Conservation (phyloP, 2,329 filamentous ascomycete species). For the Teratosphaeria destructans region DNA sequence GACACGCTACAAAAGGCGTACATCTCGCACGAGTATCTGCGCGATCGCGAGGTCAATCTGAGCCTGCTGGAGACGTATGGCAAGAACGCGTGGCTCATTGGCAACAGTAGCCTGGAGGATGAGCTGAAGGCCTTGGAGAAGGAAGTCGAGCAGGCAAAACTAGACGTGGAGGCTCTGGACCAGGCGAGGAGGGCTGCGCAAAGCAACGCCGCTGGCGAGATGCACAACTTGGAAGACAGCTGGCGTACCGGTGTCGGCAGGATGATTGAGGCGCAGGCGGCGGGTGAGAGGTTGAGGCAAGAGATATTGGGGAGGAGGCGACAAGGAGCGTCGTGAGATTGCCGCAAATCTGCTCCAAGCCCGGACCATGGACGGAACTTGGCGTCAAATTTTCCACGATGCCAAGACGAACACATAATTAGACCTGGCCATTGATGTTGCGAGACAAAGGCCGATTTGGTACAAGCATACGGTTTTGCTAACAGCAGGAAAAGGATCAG, state of each 20-base stretch:
- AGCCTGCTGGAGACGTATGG: constrained; percentile 69
- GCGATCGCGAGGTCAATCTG: constrained; percentile 50
- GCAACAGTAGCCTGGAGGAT: constrained; percentile 70
- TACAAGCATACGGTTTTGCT: not conserved
- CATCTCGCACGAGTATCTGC: constrained; percentile 48
- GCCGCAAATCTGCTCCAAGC: not conserved
- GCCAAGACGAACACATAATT: not conserved
- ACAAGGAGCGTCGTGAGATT: constrained; percentile 17
- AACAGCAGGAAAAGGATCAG: not conserved
- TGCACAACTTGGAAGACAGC: constrained; percentile 60
- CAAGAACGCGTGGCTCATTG: constrained; percentile 83
- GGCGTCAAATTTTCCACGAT: not conserved
- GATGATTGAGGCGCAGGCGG: constrained; percentile 78
- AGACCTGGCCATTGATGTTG: not conserved
- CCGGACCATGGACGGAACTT: not conserved
- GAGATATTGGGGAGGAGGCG: constrained; percentile 57
- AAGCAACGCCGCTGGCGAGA: constrained; percentile 60
- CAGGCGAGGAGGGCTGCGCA: constrained; percentile 59
- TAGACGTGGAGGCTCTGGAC: constrained; percentile 64
- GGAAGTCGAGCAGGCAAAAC: constrained; percentile 58
- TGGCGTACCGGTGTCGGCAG: constrained; percentile 72
- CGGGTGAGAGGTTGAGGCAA: constrained; percentile 59
- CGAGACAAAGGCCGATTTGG: not conserved
- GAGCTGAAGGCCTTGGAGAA: constrained; percentile 59
- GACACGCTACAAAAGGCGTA: constrained; percentile 46